Percentiles rank a stretch among this genome's conserved stretches.
Evolutionary conservation across 306 rosid species (phyloP).

Genomic region (Rubus parviflorus): DNA sequence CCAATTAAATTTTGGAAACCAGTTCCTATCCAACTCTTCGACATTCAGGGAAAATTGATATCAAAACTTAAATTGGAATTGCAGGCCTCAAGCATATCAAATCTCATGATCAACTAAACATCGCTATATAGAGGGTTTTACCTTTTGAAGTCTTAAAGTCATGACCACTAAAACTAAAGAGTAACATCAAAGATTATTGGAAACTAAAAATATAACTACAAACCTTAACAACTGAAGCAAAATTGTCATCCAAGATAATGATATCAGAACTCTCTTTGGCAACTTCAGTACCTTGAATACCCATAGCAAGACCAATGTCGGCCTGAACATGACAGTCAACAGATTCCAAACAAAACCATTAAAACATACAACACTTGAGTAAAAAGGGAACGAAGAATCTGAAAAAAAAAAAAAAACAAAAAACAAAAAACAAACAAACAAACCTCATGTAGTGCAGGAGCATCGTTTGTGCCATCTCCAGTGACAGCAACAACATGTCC

Average conservation of each 20-base stretch:
- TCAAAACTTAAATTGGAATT: neutral
- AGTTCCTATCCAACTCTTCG: neutral
- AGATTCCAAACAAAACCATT: constrained; percentile 13
- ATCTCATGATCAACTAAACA: neutral
- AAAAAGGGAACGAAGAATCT: neutral
- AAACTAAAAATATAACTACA: neutral
- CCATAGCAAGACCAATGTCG: constrained; percentile 93
- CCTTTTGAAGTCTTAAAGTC: neutral
- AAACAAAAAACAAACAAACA: constrained; percentile 4
- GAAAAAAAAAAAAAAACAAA: too few relatives aligned
- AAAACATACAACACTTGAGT: neutral
- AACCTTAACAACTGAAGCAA: constrained; percentile 86
- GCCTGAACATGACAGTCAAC: constrained; percentile 56
- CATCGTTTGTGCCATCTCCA: constrained; percentile 95
- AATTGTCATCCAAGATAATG: constrained; percentile 89
- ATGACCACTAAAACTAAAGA: neutral
- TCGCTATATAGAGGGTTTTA: neutral
- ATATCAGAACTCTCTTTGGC: constrained; percentile 94
- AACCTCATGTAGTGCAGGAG: constrained; percentile 93
- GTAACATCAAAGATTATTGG: neutral
- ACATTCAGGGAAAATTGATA: neutral
- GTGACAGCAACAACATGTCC: constrained; percentile 89
- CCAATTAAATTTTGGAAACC: neutral
- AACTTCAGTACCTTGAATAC: constrained; percentile 84
- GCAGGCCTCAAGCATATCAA: neutral